phyloP scores from a whole-genome alignment of 192 early-diverging fungal species.

The Rhizophagus prolifer region DNA sequence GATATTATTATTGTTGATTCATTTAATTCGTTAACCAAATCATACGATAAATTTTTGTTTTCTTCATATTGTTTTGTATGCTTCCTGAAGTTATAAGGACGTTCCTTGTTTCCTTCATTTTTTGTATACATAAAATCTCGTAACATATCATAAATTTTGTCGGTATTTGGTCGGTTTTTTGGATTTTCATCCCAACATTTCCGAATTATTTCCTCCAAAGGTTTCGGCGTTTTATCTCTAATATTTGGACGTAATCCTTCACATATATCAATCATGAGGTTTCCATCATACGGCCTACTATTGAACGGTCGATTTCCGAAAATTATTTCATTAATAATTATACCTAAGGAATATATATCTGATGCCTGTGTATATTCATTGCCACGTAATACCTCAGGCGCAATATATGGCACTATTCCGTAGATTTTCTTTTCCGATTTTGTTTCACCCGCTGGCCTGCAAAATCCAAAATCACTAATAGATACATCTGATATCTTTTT shows the following conservation, averaged over 20 bases:
- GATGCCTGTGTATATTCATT: constrained; percentile 34
- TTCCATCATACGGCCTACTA: background rate
- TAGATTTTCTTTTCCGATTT: background rate
- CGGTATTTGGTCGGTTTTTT: background rate
- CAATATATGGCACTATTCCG: constrained; percentile 42
- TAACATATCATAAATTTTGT: background rate
- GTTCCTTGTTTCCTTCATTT: background rate
- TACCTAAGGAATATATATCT: constrained; percentile 40
- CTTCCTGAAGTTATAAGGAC: too few species aligned
- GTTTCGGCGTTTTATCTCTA: background rate
- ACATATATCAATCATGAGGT: background rate
- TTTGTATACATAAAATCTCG: background rate
- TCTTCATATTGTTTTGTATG: too few species aligned
- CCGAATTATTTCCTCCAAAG: background rate
- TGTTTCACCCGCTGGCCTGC: background rate
- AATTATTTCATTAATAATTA: constrained; percentile 42
- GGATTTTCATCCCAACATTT: constrained; percentile 15
- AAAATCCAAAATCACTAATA: too few species aligned
- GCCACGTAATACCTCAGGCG: constrained; percentile 37
- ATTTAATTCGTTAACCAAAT: too few species aligned
- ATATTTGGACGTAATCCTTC: background rate
- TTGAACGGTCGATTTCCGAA: constrained; percentile 35
- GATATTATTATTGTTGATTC: too few species aligned
- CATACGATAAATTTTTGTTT: too few species aligned
- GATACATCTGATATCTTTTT: too few species aligned